Evolutionary conservation across 2,329 filamentous ascomycete genomes (phyloP), one percentile per base, ranked within the genome.

Genomic region (Aurifilum marmelostoma): DNA sequence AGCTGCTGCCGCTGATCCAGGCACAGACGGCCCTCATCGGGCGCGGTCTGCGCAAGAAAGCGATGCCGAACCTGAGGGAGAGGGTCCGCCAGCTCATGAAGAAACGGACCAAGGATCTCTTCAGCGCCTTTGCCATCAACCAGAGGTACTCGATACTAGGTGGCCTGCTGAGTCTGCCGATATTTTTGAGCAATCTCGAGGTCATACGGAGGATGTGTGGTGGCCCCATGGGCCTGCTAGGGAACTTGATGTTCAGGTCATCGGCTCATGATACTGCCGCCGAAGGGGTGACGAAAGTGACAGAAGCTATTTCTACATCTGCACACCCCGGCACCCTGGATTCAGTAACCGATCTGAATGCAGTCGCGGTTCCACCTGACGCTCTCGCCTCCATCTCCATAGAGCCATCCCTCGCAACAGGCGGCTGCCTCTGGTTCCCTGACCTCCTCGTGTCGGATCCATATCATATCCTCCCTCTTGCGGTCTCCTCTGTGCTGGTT

Each of bases 381-480:
- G 14, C 39, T 16, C 39, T 68, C 32, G 32, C 43, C 11, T 62
- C 63, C 8, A 62, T 70, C 32, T 39, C 66, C 27, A 27, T 69
- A 16, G 67, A 71, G 5, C 76, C 80, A 3, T 79, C 80, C 1
- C 73, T 89, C n/a, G 74, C 79, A 0, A 79, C 82, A 0, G 86
- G 84, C 6, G 86, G 87, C 34, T 81, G 80, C 54, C 78, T 88
- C 21, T 88, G 87, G 86, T 87, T 88, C 73, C 78, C 81, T 2
- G 83, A 89, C 72, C 80, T 89, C 32, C 83, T 83, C 8, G 82
- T 75, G 39, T 77, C 83, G 41, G 87, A 89, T 70, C 85, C 87
- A 0, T 83, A 82, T 67, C 79, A 81, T 67, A 75, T 82, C 37
- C 80, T 88, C 0, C 85, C 87, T 4, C 67, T 80, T 12, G 73